These are phyloP conservation scores for Ophiostoma sp. DNA, from an alignment of 2,329 filamentous ascomycete species.

Conservation along the genomic window DNA sequence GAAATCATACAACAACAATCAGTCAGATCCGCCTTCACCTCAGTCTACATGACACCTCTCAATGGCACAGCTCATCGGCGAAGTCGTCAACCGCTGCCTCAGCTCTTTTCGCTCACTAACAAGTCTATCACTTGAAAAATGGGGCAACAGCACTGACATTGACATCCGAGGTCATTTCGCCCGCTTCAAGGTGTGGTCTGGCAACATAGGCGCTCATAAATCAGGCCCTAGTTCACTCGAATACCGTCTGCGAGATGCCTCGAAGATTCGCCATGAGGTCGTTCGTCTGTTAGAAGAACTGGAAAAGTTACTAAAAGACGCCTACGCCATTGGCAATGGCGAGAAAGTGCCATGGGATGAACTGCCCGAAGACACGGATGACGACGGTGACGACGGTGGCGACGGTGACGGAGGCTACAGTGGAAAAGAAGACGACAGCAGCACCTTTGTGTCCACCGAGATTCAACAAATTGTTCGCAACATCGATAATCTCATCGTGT, in stretches of 20 bases:
- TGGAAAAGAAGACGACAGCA: not conserved
- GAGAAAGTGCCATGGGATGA: constrained; percentile 26
- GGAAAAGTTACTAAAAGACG: constrained; percentile 35
- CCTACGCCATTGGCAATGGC: constrained; percentile 30
- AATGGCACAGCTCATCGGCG: too few species aligned
- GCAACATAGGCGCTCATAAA: constrained; percentile 31
- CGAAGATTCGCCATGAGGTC: constrained; percentile 30
- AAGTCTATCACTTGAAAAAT: too few species aligned
- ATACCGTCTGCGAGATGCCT: constrained; percentile 32
- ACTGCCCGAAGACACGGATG: not conserved
- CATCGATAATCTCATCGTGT: constrained; percentile 35
- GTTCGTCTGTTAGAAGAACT: constrained; percentile 33
- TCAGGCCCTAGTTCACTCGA: constrained; percentile 31
- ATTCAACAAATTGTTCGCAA: constrained; percentile 30
- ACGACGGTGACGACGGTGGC: constrained; percentile 8
- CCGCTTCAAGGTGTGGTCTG: constrained; percentile 31
- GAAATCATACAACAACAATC: too few species aligned
- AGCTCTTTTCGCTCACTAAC: not conserved
- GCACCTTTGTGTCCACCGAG: constrained; percentile 28
- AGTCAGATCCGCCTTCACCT: too few species aligned
- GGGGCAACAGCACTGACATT: not conserved
- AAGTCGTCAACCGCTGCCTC: not conserved
- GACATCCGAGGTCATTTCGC: constrained; percentile 20
- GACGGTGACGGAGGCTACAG: too few species aligned
- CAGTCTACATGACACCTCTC: too few species aligned